A percentile compares a stretch with the other conserved stretches of the same genome.
These are phyloP conservation scores for Scutellaria galericulata DNA, from an alignment of 257 asterid genomes.

Conservation along the genomic window DNA sequence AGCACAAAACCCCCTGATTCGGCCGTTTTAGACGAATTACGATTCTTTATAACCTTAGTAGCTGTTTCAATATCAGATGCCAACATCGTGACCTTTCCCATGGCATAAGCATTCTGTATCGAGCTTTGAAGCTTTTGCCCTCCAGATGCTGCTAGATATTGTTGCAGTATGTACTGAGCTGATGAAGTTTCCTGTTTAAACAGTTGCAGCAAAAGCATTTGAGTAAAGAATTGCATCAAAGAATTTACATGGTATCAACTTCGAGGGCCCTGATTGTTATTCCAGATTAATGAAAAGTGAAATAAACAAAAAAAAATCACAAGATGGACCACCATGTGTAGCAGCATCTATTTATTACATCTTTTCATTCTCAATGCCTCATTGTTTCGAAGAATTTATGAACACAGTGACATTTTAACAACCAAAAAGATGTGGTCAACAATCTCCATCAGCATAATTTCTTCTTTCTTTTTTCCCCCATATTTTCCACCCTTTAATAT, in stretches of 20 bases:
- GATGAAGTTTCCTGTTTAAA: conserved; percentile 54
- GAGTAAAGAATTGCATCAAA: background rate
- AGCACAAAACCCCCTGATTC: conserved; percentile 62
- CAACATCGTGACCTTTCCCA: conserved; percentile 63
- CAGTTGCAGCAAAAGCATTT: background rate
- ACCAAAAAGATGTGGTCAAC: conserved; percentile 42
- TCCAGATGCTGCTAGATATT: conserved; percentile 61
- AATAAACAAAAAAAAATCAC: background rate
- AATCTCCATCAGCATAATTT: conserved; percentile 31
- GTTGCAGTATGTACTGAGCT: conserved; percentile 65
- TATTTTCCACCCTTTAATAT: background rate
- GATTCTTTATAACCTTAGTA: conserved; percentile 51
- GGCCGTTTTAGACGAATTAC: conserved; percentile 48
- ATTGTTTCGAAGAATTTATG: conserved; percentile 35
- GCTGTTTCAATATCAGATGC: conserved; percentile 64
- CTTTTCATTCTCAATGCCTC: conserved; percentile 14
- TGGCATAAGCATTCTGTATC: conserved; percentile 56
- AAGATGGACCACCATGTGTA: conserved; percentile 48
- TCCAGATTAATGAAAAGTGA: no score
- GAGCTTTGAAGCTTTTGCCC: conserved; percentile 60
- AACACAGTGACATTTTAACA: conserved; percentile 40
- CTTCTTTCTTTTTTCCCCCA: conserved; percentile 17
- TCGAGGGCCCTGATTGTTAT: no score
- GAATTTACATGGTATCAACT: background rate
- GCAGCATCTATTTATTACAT: conserved; percentile 29